Percentiles rank a stretch among this genome's conserved stretches.
These are phyloP conservation scores for Aspergillus coremiiformis DNA, from an alignment of 495 filamentous ascomycete genomes.

Conservation along the genomic window DNA sequence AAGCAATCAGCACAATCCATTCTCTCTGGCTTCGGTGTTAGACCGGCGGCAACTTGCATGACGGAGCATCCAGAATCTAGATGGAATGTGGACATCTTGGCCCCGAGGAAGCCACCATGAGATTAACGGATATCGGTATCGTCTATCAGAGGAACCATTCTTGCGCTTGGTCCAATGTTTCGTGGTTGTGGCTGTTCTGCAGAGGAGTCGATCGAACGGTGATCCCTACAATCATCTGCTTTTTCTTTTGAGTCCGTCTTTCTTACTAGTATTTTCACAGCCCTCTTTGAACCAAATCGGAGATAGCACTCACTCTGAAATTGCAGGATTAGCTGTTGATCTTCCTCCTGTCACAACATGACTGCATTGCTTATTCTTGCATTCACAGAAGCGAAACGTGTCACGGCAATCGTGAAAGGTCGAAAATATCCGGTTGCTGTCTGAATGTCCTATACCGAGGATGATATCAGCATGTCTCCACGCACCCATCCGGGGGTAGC, in stretches of 20 bases:
- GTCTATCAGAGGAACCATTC: neutral
- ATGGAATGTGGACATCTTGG: slow-evolving; percentile 1
- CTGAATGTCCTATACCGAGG: neutral
- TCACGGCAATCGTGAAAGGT: no score
- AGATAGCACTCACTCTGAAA: neutral
- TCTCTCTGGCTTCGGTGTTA: slow-evolving; percentile 2
- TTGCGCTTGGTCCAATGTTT: neutral
- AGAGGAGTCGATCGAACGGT: no score
- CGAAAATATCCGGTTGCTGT: neutral
- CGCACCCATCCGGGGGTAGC: slow-evolving; percentile 13
- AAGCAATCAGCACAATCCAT: slow-evolving; percentile 9
- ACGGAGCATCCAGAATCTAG: neutral
- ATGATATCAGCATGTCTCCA: slow-evolving; percentile 14
- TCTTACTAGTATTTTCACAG: neutral
- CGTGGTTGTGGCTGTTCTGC: no score
- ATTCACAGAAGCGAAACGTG: neutral
- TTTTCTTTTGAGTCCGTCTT: slow-evolving; percentile 1
- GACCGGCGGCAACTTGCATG: slow-evolving; percentile 13
- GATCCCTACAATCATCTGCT: neutral
- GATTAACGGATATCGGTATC: neutral
- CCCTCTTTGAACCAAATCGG: neutral
- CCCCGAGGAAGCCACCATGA: slow-evolving; percentile 4
- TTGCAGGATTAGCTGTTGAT: neutral
- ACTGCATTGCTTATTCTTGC: neutral
- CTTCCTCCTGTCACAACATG: neutral